Base-by-base conservation (phyloP, 164 flowering plant genomes). In the Umbilicus rupestris region DNA sequence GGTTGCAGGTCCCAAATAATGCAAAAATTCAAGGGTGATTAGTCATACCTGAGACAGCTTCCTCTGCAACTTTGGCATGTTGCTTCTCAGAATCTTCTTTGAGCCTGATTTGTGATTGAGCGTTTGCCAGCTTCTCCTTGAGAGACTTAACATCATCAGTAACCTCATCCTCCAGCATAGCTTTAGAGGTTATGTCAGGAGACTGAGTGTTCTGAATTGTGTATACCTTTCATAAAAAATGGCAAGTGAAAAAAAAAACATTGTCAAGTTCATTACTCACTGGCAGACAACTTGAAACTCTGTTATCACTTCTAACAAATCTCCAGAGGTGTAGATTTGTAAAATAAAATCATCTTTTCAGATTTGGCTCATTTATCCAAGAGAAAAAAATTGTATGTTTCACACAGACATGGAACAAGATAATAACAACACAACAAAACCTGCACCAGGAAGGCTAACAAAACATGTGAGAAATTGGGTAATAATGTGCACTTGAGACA, bases 111-210 rank as follows among this genome's bases (percentile, higher is more conserved):
- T 84, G 87, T 31, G 75, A 59, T 68, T 87, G 83, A 66, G 94
- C 94, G 73, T 85, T 85, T 41, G 90, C 82, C 68, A 93, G 73
- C 68, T 81, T 88, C 73, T 86, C 86, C 45, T 73, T 77, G 42
- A 87, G 72, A 70, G 62, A 70, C 77, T 73, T 83, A 64, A 79
- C 72, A 33, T 35, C 73, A 31, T 83, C 87, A 37, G 57, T 72
- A 39, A 81, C 90, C 71, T 77, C 86, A 50, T 74, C 77, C 14
- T 19, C 64, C 2, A 66, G 12, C 47, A 73, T 47, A 60, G 79
- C 71, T 76, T 83, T 90, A 6, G 90, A 85, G 9, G 85, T 82
- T 74, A 85, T 81, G 71, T 92, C 98, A n/a, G 87, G 94, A 20
- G 90, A 93, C 74, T 83, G 96, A 73, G 79, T 37, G 66, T 64